Conservation (phyloP, 805 yeast species). For the Grigorovia humatica region DNA sequence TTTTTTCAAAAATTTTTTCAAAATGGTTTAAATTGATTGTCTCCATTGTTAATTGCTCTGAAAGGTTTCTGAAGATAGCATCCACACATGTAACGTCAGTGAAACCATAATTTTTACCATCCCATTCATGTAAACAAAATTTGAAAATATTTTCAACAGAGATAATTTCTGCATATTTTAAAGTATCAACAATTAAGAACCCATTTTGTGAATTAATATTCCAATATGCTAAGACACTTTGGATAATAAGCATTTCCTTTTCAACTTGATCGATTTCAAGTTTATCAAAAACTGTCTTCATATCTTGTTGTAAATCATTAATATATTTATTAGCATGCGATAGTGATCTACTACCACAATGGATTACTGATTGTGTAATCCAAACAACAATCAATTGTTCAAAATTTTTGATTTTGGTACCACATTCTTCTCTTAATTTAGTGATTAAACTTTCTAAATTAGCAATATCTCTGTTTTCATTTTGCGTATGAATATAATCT, state of each 20-base stretch:
- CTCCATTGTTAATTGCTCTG: conserved; percentile 16
- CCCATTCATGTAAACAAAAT: conserved; percentile 29
- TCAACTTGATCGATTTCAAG: conserved; percentile 22
- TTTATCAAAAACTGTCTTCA: conserved; percentile 27
- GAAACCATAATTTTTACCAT: conserved; percentile 28
- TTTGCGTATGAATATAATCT: conserved; percentile 29
- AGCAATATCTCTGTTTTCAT: conserved; percentile 21
- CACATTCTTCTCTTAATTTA: conserved; percentile 23
- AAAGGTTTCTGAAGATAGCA: conserved; percentile 30
- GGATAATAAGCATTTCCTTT: conserved; percentile 38
- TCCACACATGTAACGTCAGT: conserved; percentile 40
- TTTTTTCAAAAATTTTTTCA: conserved; percentile 21
- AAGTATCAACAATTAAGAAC: conserved; percentile 43
- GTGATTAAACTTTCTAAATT: conserved; percentile 25
- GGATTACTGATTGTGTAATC: conserved; percentile 61
- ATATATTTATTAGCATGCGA: conserved; percentile 60
- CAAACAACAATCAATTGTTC: conserved; percentile 45
- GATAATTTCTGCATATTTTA: conserved; percentile 38
- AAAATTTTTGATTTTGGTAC: conserved; percentile 26
- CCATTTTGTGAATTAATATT: conserved; percentile 55
- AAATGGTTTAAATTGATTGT: conserved; percentile 22
- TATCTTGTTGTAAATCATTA: conserved; percentile 29
- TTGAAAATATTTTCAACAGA: conserved; percentile 33
- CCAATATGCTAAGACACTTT: conserved; percentile 56
- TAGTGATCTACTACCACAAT: conserved; percentile 80